Base-by-base conservation (phyloP, 2,329 filamentous ascomycete species). In the Cytospora paraplurivora region DNA sequence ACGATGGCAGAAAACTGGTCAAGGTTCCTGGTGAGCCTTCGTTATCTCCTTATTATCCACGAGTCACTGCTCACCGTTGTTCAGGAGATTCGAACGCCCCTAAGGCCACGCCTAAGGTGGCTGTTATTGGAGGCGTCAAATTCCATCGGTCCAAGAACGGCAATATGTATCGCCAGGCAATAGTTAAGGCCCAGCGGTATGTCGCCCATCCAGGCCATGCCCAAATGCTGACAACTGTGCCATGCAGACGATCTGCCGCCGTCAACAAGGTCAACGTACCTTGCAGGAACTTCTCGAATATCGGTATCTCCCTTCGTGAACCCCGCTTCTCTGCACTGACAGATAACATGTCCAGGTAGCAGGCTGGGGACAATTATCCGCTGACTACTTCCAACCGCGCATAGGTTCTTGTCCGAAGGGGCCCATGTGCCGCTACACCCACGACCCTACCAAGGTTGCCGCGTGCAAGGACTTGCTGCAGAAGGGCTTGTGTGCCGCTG, bases 141-240 rank as follows among this genome's bases (percentile, higher is more conserved):
- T 97, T 96, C 73, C 84, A 92, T 71, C 86, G 93, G 68, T 96
- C 91, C 76, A 96, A 94, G 74, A 90, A 89, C 69, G 93, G 93
- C 66, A 97, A 96, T 70, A 84, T 97, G 33, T 89, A 93, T 72
- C 89, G 92, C 62, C 84, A 90, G 71, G 88, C 90, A 67, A 82
- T 92, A 62, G 84, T 94, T 65, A 88, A 88, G 73, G 87, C 88
- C 67, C 89, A 91, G 75, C 88, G 86, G 91, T 94, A 86, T 77
- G 87, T 82, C 57, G 35, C 63, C 62, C 68, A 64, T 59, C 54
- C 64, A 44, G 27, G 8, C 55, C 57, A 32, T 63, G 62, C 63
- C 65, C 70, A 72, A 55, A 69, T 69, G 71, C 82, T 85, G 67
- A 76, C 71, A 60, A 61, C 53, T 73, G 79, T 74, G 67, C 52